Conservation (phyloP, 2,329 filamentous ascomycete genomes). For the Erysiphe pulchra region DNA sequence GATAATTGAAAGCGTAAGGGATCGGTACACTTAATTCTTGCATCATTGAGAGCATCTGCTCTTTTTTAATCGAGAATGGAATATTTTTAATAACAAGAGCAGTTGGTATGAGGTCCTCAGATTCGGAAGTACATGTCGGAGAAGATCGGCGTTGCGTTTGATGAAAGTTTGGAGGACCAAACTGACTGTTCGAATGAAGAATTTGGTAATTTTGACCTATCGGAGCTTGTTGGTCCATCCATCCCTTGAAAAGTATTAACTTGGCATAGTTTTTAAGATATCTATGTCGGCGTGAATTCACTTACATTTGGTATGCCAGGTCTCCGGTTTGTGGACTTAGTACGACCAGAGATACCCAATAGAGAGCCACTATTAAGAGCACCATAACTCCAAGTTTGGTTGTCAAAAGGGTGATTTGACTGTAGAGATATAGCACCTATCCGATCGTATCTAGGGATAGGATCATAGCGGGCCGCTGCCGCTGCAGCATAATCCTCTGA, state of each 20-base stretch:
- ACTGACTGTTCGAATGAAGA: constrained; percentile 2
- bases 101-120: constrained; percentile 81
- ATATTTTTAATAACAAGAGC: constrained; percentile 99
- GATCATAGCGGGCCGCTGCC: constrained; percentile 23
- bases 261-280: neutral
- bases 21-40: constrained; percentile 78
- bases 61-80: constrained; percentile 92
- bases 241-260: constrained; percentile 20
- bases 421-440: constrained; percentile 10
- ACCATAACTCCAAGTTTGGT: constrained; percentile 58
- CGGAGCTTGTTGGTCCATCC: constrained; percentile 29
- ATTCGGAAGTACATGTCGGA: constrained; percentile 2
- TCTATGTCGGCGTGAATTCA: constrained; percentile 6
- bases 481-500: constrained; percentile 29
- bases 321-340: constrained; percentile 27
- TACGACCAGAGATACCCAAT: constrained; percentile 34
- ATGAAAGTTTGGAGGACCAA: constrained; percentile 8
- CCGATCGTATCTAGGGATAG: constrained; percentile 10
- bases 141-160: constrained; percentile 6
- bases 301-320: constrained; percentile 50
- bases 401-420: constrained; percentile 43
- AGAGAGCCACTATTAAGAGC: constrained; percentile 30
- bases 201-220: constrained; percentile 16
- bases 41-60: constrained; percentile 82
- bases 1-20: constrained; percentile 97